Evolutionary conservation across 2,329 filamentous ascomycete species (phyloP).

Genomic region (Neonectria punicea): DNA sequence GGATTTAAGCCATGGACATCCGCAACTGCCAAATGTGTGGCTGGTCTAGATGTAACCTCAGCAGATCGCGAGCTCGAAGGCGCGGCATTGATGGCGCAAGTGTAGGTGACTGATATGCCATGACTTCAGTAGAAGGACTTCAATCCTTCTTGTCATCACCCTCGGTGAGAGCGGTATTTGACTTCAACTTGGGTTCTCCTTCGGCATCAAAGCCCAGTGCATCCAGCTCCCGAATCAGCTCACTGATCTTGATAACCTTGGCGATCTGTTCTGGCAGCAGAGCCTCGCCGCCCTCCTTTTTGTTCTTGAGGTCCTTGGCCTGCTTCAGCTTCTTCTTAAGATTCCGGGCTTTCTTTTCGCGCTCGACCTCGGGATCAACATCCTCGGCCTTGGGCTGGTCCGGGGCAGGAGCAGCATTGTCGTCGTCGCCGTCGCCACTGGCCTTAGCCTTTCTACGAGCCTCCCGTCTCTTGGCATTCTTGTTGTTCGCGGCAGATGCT

Average conservation of each 20-base stretch:
- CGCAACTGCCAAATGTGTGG: neutral
- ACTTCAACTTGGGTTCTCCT: slow-evolving; percentile 65
- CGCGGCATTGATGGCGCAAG: neutral
- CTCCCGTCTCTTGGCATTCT: slow-evolving; percentile 84
- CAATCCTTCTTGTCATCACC: slow-evolving; percentile 39
- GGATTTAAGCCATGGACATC: neutral
- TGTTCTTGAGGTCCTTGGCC: slow-evolving; percentile 87
- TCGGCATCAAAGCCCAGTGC: slow-evolving; percentile 85
- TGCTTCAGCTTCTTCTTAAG: slow-evolving; percentile 96
- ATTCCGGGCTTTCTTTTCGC: slow-evolving; percentile 91
- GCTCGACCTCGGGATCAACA: slow-evolving; percentile 77
- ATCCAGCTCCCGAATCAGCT: slow-evolving; percentile 89
- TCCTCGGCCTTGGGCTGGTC: slow-evolving; percentile 51
- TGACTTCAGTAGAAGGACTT: slow-evolving; percentile 13
- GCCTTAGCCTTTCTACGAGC: slow-evolving; percentile 66
- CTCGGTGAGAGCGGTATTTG: slow-evolving; percentile 14
- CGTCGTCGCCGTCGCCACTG: slow-evolving; percentile 71
- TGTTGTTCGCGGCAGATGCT: slow-evolving; percentile 69
- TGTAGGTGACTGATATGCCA: neutral
- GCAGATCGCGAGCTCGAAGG: neutral
- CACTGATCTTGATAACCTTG: slow-evolving; percentile 97
- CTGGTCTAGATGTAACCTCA: neutral
- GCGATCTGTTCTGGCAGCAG: slow-evolving; percentile 94
- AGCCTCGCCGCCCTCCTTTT: slow-evolving; percentile 86
- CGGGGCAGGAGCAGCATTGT: slow-evolving; percentile 52